Evolutionary conservation across 23 red algal genomes (phyloP), one percentile per base, ranked within the genome.

Genomic region (Gracilariopsis chorda): DNA sequence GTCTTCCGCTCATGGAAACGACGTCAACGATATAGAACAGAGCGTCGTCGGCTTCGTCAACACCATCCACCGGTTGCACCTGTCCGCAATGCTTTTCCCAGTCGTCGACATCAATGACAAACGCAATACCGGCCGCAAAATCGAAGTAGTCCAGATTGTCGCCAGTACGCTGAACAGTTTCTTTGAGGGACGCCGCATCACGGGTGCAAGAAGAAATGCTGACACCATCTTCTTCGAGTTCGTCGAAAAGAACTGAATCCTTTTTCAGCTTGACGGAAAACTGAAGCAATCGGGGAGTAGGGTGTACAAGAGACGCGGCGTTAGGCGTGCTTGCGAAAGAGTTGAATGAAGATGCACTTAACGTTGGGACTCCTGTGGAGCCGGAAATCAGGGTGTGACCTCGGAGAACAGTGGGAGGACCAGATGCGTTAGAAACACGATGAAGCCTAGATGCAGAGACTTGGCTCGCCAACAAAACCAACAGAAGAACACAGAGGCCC

Each of bases 231-330:
- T 83, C 79, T 19, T 41, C 39, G 2, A 83, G 79, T 29, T 83
- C 79, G n/a, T 83, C 79, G 24, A 49, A 83, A 2, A 83, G 2
- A 40, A 65, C 58, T 7, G 33, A 49, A 33, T 83, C 58, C 63
- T 48, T 9, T 7, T 6, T 57, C 3, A 78, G 51, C 27, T 78
- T 32, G 5, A 53, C 74, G 25, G 46, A 8, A 39, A 78, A 78
- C 12, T 78, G 42, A 13, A 78, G 47, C 3, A 78, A 7, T 2
- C 51, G 43, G 1, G 2, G 45, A 51, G 17, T 57, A 12, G 74
- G 6, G n/a, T n/a, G n/a, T n/a, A n/a, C n/a, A n/a, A n/a, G n/a
- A n/a, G n/a, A n/a, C n/a, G n/a, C n/a, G n/a, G n/a, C n/a, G n/a
- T n/a, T n/a, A n/a, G n/a, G n/a, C n/a, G n/a, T n/a, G n/a, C n/a